These are phyloP conservation scores for Rhizopogon vinicolor DNA, from an alignment of 768 basidiomycete species.

Conservation along the genomic window DNA sequence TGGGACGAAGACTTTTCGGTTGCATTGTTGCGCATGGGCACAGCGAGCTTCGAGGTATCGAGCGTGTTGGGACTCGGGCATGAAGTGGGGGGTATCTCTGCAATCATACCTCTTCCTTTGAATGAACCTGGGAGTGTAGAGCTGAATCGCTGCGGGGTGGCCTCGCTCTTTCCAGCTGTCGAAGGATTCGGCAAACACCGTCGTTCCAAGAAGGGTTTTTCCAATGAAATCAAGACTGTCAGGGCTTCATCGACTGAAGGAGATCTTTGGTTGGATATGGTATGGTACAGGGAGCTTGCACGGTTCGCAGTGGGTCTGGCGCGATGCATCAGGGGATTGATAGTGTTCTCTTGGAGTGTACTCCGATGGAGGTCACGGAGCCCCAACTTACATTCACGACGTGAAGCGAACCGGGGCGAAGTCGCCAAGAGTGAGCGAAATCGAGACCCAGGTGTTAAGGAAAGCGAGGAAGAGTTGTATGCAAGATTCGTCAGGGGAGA, in stretches of 20 bases:
- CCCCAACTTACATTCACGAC: not conserved
- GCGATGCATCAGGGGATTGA: conserved; percentile 20
- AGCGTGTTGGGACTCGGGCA: conserved; percentile 69
- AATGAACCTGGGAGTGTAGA: conserved; percentile 30
- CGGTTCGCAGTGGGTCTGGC: conserved; percentile 28
- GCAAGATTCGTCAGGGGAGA: conserved; percentile 59
- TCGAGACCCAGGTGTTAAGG: conserved; percentile 6
- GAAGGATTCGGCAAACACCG: conserved; percentile 20
- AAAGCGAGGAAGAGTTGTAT: conserved; percentile 40
- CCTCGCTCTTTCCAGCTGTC: conserved; percentile 27
- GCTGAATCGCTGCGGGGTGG: conserved; percentile 39
- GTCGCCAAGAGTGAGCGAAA: not conserved
- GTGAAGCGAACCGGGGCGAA: not conserved
- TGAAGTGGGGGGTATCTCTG: conserved; percentile 56
- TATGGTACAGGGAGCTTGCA: conserved; percentile 36
- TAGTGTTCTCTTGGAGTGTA: conserved; percentile 12
- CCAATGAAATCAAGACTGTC: conserved; percentile 47
- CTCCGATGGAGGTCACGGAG: conserved; percentile 12
- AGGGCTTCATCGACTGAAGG: conserved; percentile 29
- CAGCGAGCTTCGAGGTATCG: conserved; percentile 72
- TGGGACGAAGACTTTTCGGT: conserved; percentile 74
- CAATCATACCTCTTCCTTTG: conserved; percentile 10
- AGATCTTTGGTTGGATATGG: conserved; percentile 35
- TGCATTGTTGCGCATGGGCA: conserved; percentile 65
- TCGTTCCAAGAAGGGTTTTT: conserved; percentile 33